A percentile compares a stretch with the other conserved stretches of the same genome.
Evolutionary conservation across 139 green algal genomes (phyloP).

Genomic region (Spirogloea muscicola): DNA sequence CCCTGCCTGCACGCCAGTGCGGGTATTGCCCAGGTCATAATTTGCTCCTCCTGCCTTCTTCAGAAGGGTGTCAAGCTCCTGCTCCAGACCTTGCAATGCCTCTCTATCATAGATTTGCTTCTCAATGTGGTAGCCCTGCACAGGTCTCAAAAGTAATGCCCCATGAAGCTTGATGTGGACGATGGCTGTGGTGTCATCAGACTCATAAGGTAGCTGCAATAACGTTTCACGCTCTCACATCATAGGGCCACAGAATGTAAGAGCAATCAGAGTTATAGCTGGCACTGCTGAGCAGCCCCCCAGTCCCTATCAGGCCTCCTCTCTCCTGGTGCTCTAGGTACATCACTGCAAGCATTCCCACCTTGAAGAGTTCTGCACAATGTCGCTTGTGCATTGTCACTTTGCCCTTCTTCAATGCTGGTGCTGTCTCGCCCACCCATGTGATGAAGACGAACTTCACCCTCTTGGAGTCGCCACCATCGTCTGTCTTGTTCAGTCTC

Average conservation of each 20-base stretch:
- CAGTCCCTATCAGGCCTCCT: no score
- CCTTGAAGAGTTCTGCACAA: constrained; percentile 37
- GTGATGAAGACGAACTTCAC: constrained; percentile 49
- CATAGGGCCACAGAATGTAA: no score
- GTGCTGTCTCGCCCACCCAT: constrained; percentile 44
- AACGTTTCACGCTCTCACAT: no score
- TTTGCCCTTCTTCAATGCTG: constrained; percentile 46
- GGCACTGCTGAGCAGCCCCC: no score
- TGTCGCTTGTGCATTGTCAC: constrained; percentile 32
- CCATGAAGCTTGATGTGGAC: no score
- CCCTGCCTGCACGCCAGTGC: constrained; percentile 27
- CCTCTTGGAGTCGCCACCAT: constrained; percentile 41
- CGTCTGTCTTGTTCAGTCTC: constrained; percentile 42
- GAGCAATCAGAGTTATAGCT: no score
- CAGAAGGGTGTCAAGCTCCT: constrained; percentile 25
- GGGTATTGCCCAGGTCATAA: constrained; percentile 45
- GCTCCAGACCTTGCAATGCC: constrained; percentile 22
- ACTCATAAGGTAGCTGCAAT: no score
- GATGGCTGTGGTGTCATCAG: no score
- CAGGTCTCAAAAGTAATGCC: constrained; percentile 1
- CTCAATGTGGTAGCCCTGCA: constrained; percentile 46
- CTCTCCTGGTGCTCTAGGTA: no score
- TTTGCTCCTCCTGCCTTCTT: constrained; percentile 37
- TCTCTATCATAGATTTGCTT: constrained; percentile 41
- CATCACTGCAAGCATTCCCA: no score